These are phyloP conservation scores for Kodamaea suecica DNA, from an alignment of 1,139 yeast genomes.

Conservation along the genomic window DNA sequence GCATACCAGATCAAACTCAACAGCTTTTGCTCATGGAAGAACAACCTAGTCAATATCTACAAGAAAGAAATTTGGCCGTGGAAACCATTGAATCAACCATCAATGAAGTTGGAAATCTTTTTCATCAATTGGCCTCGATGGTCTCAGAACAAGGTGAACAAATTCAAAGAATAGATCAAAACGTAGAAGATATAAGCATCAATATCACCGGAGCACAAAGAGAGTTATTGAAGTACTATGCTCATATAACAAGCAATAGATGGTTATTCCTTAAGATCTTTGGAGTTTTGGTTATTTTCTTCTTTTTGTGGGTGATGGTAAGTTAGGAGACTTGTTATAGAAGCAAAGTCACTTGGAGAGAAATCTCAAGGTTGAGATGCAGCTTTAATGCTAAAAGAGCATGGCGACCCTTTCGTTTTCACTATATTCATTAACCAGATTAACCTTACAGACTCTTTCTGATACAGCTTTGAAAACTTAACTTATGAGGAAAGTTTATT, in stretches of 20 bases:
- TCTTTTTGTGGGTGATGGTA: constrained; percentile 74
- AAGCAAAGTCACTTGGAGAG: not conserved
- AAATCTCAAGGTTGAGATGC: not conserved
- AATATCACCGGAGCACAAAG: constrained; percentile 94
- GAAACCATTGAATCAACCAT: constrained; percentile 95
- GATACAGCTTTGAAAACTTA: too few relatives aligned
- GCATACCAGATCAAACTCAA: constrained; percentile 74
- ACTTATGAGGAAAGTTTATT: too few relatives aligned
- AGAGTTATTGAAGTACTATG: constrained; percentile 85
- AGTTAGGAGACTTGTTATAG: too few relatives aligned
- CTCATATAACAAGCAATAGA: constrained; percentile 82
- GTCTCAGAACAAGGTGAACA: constrained; percentile 97
- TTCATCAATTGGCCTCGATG: constrained; percentile 95
- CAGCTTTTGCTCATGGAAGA: constrained; percentile 75
- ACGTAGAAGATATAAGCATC: constrained; percentile 87
- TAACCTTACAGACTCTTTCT: too few relatives aligned
- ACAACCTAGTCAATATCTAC: constrained; percentile 69
- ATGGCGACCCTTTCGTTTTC: too few relatives aligned
- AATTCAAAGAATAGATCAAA: constrained; percentile 91
- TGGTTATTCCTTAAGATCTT: constrained; percentile 90
- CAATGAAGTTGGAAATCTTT: constrained; percentile 91
- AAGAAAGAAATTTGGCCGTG: constrained; percentile 84
- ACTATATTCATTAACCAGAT: too few relatives aligned
- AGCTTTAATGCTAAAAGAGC: too few relatives aligned
- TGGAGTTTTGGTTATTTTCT: constrained; percentile 78